Percentiles rank a stretch among this genome's conserved stretches.
Evolutionary conservation across 2,329 filamentous ascomycete species (phyloP).

Genomic region (Exophiala sideris): DNA sequence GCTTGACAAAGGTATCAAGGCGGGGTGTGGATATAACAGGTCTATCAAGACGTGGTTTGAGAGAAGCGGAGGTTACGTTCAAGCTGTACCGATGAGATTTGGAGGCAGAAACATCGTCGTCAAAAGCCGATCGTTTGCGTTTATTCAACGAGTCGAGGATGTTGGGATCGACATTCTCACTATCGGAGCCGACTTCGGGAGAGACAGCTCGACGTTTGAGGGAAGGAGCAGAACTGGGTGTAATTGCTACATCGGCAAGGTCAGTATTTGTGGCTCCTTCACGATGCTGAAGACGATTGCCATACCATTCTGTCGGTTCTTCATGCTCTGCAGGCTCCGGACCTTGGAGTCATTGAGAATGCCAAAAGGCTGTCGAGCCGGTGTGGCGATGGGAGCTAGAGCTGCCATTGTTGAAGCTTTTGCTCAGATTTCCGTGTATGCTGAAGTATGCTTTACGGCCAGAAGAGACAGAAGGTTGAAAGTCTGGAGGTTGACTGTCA

Average conservation of each 20-base stretch:
- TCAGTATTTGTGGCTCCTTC: neutral
- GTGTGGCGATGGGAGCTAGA: constrained; percentile 29
- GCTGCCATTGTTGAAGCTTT: constrained; percentile 29
- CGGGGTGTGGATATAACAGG: constrained; percentile 23
- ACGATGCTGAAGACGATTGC: constrained; percentile 5
- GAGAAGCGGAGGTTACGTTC: constrained; percentile 33
- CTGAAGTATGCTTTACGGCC: too few species aligned
- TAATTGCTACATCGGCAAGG: constrained; percentile 19
- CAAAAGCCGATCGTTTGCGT: constrained; percentile 37
- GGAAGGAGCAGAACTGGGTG: constrained; percentile 34
- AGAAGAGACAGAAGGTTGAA: too few species aligned
- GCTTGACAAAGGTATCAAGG: constrained; percentile 29
- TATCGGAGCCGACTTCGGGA: constrained; percentile 46
- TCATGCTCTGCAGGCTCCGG: constrained; percentile 32
- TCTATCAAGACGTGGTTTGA: constrained; percentile 16
- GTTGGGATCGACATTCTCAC: constrained; percentile 59
- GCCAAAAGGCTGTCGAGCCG: constrained; percentile 34
- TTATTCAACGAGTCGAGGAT: constrained; percentile 49
- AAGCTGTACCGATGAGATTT: constrained; percentile 52
- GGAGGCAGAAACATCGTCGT: constrained; percentile 31
- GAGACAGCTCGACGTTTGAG: constrained; percentile 48
- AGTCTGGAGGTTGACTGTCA: neutral
- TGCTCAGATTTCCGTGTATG: neutral
- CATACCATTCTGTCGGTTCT: constrained; percentile 50
- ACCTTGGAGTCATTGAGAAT: constrained; percentile 32